Evolutionary conservation across 228 moss, liverwort and hornwort species (phyloP).

Genomic region (Sphagnum magellanicum): DNA sequence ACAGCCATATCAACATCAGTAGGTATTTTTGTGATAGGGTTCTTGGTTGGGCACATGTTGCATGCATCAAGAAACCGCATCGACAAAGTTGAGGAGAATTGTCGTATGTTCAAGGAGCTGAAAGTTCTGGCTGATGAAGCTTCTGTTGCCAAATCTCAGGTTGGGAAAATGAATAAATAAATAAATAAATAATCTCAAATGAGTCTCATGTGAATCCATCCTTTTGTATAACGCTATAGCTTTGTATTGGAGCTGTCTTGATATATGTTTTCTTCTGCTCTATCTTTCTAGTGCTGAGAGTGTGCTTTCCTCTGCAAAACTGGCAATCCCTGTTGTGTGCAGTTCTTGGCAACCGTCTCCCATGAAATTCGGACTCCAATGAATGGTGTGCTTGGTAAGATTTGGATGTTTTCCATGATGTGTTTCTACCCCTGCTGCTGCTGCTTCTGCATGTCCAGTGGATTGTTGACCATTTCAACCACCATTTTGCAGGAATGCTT

Average conservation of each 20-base stretch:
- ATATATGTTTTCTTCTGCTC: too few species aligned
- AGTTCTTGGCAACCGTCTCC: constrained; percentile 66
- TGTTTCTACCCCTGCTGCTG: too few species aligned
- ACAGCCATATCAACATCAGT: constrained; percentile 51
- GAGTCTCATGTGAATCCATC: background rate
- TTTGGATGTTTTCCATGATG: background rate
- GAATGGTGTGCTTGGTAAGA: constrained; percentile 66
- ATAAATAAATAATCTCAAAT: background rate
- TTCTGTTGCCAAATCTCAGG: constrained; percentile 64
- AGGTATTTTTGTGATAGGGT: constrained; percentile 42
- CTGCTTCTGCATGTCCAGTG: too few species aligned
- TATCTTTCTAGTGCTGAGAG: too few species aligned
- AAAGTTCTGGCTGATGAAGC: constrained; percentile 59
- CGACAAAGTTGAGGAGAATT: constrained; percentile 58
- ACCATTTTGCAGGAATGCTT: constrained; percentile 47
- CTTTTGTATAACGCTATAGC: too few species aligned
- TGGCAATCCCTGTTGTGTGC: constrained; percentile 9
- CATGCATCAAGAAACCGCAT: constrained; percentile 52
- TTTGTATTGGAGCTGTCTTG: too few species aligned
- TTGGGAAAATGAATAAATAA: constrained; percentile 1
- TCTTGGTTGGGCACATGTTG: constrained; percentile 53
- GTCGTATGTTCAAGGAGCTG: constrained; percentile 48
- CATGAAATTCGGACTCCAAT: constrained; percentile 70
- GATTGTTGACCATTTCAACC: too few species aligned
- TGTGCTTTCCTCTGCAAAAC: too few species aligned